Evolutionary conservation across 306 rosid species (phyloP).

Genomic region (Biancaea sappan): DNA sequence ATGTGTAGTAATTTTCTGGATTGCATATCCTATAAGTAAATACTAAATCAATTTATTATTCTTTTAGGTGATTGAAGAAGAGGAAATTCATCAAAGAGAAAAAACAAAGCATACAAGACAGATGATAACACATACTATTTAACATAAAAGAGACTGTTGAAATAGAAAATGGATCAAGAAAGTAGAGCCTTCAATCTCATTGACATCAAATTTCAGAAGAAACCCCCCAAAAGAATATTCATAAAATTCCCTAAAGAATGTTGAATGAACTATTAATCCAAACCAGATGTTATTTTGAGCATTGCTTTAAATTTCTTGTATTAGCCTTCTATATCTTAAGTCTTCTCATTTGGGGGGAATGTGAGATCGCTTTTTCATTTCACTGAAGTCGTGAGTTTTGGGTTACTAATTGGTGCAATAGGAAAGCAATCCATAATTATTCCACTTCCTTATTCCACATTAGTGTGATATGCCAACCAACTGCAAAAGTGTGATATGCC

Average conservation of each 20-base stretch:
- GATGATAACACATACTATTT: neutral
- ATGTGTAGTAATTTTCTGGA: neutral
- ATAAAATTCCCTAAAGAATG: neutral
- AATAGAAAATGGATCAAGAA: neutral
- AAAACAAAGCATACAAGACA: neutral
- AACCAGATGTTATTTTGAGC: neutral
- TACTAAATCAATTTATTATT: neutral
- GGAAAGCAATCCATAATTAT: conserved; percentile 1
- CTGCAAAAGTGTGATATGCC: neutral
- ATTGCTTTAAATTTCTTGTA: neutral
- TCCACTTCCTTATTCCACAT: neutral
- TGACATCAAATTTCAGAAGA: neutral
- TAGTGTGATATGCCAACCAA: neutral
- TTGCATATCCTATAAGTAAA: neutral
- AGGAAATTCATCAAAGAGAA: neutral
- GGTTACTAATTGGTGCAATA: neutral
- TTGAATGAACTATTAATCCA: neutral
- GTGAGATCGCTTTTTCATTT: neutral
- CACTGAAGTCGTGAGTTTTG: neutral
- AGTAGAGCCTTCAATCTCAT: neutral
- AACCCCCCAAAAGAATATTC: neutral
- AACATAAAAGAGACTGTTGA: neutral
- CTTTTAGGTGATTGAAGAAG: neutral
- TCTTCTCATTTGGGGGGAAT: neutral
- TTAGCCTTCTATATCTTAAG: neutral